These are phyloP conservation scores for Paspalum notatum DNA, from an alignment of 176 grass and related monocot genomes.

Conservation along the genomic window DNA sequence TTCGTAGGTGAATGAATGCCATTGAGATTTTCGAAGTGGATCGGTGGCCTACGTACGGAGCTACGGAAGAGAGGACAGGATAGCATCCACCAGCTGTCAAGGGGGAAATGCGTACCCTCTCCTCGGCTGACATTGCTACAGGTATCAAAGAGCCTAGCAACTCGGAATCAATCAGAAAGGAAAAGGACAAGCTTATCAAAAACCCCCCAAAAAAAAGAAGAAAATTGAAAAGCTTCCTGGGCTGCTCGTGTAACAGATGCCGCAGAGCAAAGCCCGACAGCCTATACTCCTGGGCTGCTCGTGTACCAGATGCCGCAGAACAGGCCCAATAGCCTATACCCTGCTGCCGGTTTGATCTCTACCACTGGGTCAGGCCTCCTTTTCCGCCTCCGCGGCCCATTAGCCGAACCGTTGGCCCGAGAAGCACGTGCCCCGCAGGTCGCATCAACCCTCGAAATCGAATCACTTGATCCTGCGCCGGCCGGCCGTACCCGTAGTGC, in stretches of 20 bases:
- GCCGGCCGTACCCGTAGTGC: too few species aligned
- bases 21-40: slow-evolving; percentile 35
- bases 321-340: background rate
- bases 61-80: background rate
- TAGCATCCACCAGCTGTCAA: background rate
- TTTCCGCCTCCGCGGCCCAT: background rate
- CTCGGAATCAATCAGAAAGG: background rate
- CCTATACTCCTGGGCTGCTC: too few species aligned
- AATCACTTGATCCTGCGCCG: too few species aligned
- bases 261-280: background rate
- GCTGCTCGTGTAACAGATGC: background rate
- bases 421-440: too few species aligned
- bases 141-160: background rate
- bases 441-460: too few species aligned
- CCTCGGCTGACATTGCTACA: background rate
- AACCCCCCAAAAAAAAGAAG: background rate
- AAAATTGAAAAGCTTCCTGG: too few species aligned
- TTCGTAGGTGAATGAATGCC: slow-evolving; percentile 16
- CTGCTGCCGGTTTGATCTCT: too few species aligned
- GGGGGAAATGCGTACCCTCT: background rate
- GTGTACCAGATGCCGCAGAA: too few species aligned
- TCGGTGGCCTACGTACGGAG: background rate
- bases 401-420: background rate
- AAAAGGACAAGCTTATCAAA: background rate
- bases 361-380: background rate